Conservation (phyloP, 2,329 filamentous ascomycete genomes). For the Zarea fungicola region DNA sequence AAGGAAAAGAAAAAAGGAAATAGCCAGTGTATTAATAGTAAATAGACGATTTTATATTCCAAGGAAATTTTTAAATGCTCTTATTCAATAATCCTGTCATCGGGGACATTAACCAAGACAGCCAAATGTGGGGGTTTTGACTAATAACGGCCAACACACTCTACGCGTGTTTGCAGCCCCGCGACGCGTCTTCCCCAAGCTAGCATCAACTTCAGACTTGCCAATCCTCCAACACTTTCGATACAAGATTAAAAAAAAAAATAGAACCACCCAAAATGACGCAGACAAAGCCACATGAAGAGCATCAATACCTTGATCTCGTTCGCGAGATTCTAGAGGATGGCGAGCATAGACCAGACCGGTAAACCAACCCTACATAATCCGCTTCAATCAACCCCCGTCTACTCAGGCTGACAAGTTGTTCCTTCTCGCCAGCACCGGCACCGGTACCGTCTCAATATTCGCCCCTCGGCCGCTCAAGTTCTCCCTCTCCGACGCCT, state of each 20-base stretch:
- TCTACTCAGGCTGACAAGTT: conserved; percentile 5
- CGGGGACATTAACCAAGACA: no score
- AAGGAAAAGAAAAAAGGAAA: not conserved
- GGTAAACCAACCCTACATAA: conserved; percentile 43
- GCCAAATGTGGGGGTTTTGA: not conserved
- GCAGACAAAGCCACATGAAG: conserved; percentile 59
- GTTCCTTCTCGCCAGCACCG: conserved; percentile 57
- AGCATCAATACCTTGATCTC: conserved; percentile 88
- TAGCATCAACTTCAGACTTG: not conserved
- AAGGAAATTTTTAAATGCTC: not conserved
- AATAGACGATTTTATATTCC: not conserved
- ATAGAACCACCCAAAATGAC: conserved; percentile 1
- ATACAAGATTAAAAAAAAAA: not conserved
- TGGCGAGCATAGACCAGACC: conserved; percentile 85
- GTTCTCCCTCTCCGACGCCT: conserved; percentile 69
- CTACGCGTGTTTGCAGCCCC: conserved; percentile 7
- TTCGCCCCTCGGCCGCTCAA: conserved; percentile 84
- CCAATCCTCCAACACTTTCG: not conserved
- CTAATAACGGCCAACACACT: conserved; percentile 3
- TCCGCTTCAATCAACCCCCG: not conserved
- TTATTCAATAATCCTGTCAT: no score
- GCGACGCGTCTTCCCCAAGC: conserved; percentile 10
- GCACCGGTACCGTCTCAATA: conserved; percentile 85
- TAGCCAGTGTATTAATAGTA: not conserved
- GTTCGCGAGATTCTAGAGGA: conserved; percentile 76